Evolutionary conservation across 345 rosid species (phyloP).

Genomic region (Salix caprea): DNA sequence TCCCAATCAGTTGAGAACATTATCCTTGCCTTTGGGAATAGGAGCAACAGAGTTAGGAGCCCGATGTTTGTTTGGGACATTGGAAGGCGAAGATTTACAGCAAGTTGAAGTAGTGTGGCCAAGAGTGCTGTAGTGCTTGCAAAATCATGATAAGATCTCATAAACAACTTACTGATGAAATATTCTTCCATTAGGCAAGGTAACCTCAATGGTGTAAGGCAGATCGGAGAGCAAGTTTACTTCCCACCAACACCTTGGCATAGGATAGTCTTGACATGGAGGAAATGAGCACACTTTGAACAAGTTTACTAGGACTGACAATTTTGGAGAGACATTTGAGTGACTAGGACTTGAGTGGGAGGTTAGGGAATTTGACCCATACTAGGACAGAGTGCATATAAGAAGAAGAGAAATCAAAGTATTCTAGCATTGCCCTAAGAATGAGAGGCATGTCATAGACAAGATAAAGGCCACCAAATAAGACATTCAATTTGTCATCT

Average conservation of each 20-base stretch:
- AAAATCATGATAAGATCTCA: not conserved
- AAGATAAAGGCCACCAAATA: not conserved
- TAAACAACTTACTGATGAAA: too few relatives aligned
- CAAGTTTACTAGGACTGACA: accelerated
- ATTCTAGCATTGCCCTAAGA: not conserved
- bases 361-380: not conserved
- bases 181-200: not conserved
- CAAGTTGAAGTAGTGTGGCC: not conserved
- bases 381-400: not conserved
- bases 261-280: not conserved
- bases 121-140: not conserved
- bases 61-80: too few relatives aligned
- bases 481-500: too few relatives aligned
- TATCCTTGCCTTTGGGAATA: too few relatives aligned
- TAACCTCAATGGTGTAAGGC: not conserved
- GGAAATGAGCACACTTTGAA: not conserved
- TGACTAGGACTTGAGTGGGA: not conserved
- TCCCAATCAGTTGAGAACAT: too few relatives aligned
- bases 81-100: too few relatives aligned
- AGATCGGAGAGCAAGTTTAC: not conserved
- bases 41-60: too few relatives aligned
- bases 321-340: too few relatives aligned
- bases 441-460: not conserved
- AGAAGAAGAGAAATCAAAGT: not conserved
- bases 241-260: not conserved